Evolutionary conservation across 116 monocot genomes (phyloP), one percentile per base, ranked within the genome.

Genomic region (Trichopus zeylanicus): DNA sequence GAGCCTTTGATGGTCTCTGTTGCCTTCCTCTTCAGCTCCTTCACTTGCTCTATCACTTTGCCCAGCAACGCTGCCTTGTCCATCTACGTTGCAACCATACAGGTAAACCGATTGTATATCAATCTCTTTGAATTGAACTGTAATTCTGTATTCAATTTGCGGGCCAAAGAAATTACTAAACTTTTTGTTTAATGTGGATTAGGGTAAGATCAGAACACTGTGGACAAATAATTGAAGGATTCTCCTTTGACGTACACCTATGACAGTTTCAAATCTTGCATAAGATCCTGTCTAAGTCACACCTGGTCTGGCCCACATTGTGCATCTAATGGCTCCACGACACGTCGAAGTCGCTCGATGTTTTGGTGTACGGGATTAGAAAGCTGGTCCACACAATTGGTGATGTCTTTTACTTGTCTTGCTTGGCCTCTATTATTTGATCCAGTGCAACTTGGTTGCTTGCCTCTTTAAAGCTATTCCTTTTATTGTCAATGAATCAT

Each of bases 281-380:
- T n/a, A n/a, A n/a, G n/a, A n/a, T n/a, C n/a, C n/a, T n/a, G n/a
- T n/a, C n/a, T n/a, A n/a, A n/a, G n/a, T n/a, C n/a, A n/a, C n/a
- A n/a, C n/a, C n/a, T n/a, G n/a, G n/a, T n/a, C n/a, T n/a, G n/a
- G n/a, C n/a, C n/a, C n/a, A n/a, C n/a, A n/a, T n/a, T n/a, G n/a
- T n/a, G n/a, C n/a, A n/a, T n/a, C n/a, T n/a, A n/a, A n/a, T n/a
- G n/a, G n/a, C n/a, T n/a, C n/a, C n/a, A n/a, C n/a, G n/a, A n/a
- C n/a, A n/a, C n/a, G n/a, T n/a, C n/a, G n/a, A 87, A 81, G 71
- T 76, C 82, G 76, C 87, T 82, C 87, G 79, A 76, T 79, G 82
- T 82, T 42, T 42, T 0, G 18, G 12, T 42, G 42, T 16, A 9
- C n/a, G 1, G 13, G 13, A 11, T 2, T 39, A 39, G 0, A 39